Conservation (phyloP, 208 protist genomes). For the Endotrypanum monterogeii region DNA sequence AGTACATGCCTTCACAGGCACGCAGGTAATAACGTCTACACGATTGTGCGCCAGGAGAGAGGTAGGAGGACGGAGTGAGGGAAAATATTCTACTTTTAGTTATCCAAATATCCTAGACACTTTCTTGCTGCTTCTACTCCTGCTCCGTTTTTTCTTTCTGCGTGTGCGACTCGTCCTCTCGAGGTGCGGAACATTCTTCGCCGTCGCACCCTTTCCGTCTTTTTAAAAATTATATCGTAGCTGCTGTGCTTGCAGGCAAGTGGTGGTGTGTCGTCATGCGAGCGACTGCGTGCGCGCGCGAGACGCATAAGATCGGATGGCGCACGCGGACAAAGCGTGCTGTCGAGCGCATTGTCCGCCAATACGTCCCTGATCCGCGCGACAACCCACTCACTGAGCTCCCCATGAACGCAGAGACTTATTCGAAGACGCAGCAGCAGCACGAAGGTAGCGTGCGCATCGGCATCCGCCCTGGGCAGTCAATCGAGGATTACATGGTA, state of each 20-base stretch:
- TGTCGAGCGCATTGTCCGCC: slow-evolving; percentile 62
- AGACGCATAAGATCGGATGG: slow-evolving; percentile 43
- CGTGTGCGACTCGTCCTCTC: not conserved
- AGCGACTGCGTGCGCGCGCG: slow-evolving; percentile 3
- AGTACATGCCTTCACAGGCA: not conserved
- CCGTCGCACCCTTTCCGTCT: not conserved
- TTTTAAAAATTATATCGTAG: not conserved
- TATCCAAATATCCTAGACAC: no score
- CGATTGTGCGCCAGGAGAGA: not conserved
- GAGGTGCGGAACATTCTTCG: not conserved
- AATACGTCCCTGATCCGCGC: slow-evolving; percentile 82
- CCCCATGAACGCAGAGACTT: slow-evolving; percentile 69
- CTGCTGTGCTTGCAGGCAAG: not conserved
- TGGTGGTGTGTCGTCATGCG: slow-evolving; percentile 6
- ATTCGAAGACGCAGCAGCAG: slow-evolving; percentile 60
- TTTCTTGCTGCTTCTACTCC: not conserved
- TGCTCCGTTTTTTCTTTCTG: not conserved
- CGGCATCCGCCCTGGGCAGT: slow-evolving; percentile 82
- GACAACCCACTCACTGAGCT: slow-evolving; percentile 82
- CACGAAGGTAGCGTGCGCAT: slow-evolving; percentile 81
- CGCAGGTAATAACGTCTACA: not conserved
- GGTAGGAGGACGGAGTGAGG: not conserved
- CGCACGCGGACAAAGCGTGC: slow-evolving; percentile 51
- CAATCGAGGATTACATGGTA: slow-evolving; percentile 87
- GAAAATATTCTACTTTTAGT: no score